Percentiles rank a stretch among this genome's conserved stretches.
These are phyloP conservation scores for Sporopachydermia lactativora DNA, from an alignment of 805 yeast species.

Conservation along the genomic window DNA sequence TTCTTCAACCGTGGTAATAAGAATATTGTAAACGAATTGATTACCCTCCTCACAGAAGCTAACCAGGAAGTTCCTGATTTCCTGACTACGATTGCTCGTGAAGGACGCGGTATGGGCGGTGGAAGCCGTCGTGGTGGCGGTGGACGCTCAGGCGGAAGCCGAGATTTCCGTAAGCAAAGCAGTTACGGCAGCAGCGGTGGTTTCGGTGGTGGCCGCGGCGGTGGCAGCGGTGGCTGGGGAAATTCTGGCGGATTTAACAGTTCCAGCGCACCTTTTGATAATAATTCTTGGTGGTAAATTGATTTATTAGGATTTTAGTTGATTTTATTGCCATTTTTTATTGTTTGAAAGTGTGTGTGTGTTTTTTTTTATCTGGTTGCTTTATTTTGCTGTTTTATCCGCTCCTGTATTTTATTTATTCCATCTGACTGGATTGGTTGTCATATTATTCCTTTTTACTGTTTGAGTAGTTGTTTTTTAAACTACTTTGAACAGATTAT, in stretches of 20 bases:
- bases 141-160: constrained; percentile 35
- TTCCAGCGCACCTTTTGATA: constrained; percentile 25
- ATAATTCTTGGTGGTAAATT: constrained; percentile 39
- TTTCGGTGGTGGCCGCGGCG: constrained; percentile 10
- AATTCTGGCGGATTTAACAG: constrained; percentile 16
- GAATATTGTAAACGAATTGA: constrained; percentile 75
- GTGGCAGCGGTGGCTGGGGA: constrained; percentile 18
- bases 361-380: background rate
- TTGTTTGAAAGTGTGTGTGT: background rate
- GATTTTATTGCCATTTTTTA: constrained; percentile 1
- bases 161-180: constrained; percentile 38
- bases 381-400: background rate
- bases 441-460: no score
- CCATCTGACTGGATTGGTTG: no score
- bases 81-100: constrained; percentile 69
- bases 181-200: constrained; percentile 14
- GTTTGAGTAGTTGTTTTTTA: no score
- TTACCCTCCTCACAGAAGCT: constrained; percentile 84
- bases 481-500: no score
- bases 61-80: constrained; percentile 95
- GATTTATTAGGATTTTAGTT: no score
- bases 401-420: no score
- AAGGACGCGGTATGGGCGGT: constrained; percentile 33
- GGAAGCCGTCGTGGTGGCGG: constrained; percentile 34
- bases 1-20: constrained; percentile 94